Evolutionary conservation across 2,329 filamentous ascomycete species (phyloP).

Genomic region (Pseudogymnoascus sp.): DNA sequence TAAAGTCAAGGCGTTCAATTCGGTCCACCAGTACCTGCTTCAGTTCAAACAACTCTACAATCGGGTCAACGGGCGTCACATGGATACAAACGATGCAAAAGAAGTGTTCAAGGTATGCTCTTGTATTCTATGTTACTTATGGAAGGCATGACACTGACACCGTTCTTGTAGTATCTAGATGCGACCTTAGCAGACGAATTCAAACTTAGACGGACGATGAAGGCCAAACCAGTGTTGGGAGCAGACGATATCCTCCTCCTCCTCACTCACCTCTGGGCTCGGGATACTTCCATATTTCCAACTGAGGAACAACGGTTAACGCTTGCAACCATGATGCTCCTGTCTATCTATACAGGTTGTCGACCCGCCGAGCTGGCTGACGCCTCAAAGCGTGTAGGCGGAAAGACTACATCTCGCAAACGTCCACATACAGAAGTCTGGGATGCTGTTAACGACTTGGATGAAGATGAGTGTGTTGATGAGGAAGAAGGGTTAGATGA

Average conservation of each 20-base stretch:
- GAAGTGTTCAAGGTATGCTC: too few relatives aligned
- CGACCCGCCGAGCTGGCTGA: too few relatives aligned
- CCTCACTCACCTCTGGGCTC: slow-evolving; percentile 18
- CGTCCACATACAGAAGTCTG: too few relatives aligned
- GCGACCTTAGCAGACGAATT: too few relatives aligned
- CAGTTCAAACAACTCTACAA: slow-evolving; percentile 25
- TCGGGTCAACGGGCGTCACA: slow-evolving; percentile 17
- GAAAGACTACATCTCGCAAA: too few relatives aligned
- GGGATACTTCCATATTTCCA: slow-evolving; percentile 17
- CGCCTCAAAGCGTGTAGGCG: too few relatives aligned
- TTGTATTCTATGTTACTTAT: too few relatives aligned
- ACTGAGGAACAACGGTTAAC: slow-evolving; percentile 17
- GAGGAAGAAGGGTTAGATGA: too few relatives aligned
- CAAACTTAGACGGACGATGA: not conserved
- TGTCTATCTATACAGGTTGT: not conserved
- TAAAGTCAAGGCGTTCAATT: slow-evolving; percentile 18
- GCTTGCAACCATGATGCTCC: slow-evolving; percentile 17
- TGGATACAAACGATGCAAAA: slow-evolving; percentile 17
- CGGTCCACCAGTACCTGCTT: slow-evolving; percentile 22
- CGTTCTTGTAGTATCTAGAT: too few relatives aligned
- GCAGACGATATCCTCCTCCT: slow-evolving; percentile 18
- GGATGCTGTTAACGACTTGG: too few relatives aligned
- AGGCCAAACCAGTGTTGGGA: slow-evolving; percentile 5
- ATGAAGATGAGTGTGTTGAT: too few relatives aligned
- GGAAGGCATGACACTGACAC: too few relatives aligned